These are phyloP conservation scores for Aspergillus aculeatus DNA, from an alignment of 2,329 filamentous ascomycete species.

Conservation along the genomic window DNA sequence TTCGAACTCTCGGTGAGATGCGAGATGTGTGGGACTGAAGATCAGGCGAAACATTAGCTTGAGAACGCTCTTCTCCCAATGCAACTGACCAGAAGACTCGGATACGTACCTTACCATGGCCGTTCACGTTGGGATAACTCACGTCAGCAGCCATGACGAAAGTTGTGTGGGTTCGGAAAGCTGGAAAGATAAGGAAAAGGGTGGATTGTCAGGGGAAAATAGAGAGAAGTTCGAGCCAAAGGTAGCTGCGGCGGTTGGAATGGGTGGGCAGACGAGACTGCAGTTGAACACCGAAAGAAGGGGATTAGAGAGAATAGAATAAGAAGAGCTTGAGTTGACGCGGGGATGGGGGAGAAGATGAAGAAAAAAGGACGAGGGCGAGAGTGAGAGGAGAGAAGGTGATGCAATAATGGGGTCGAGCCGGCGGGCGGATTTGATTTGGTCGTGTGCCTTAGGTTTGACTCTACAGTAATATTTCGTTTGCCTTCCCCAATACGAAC, in stretches of 20 bases:
- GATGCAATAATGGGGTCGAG: constrained; percentile 14
- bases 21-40: not conserved
- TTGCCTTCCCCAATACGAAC: not conserved
- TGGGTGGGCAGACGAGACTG: not conserved
- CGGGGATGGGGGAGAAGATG: constrained; percentile 7
- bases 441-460: constrained; percentile 1
- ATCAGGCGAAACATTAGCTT: constrained; percentile 5
- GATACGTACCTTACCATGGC: constrained; percentile 39
- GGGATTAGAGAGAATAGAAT: not conserved
- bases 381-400: constrained; percentile 12
- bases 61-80: not conserved
- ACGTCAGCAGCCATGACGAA: constrained; percentile 35
- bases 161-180: constrained; percentile 23
- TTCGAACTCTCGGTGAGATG: not conserved
- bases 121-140: constrained; percentile 39
- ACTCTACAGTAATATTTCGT: not conserved
- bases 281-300: constrained; percentile 6
- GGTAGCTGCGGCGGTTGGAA: constrained; percentile 2
- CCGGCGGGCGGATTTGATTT: not conserved
- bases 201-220: constrained; percentile 10
- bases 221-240: not conserved
- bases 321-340: constrained; percentile 9
- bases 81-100: not conserved
- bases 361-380: constrained; percentile 18
- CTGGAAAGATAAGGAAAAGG: constrained; percentile 14